Evolutionary conservation across 2,329 filamentous ascomycete species (phyloP).

Genomic region (Neofusicoccum laricinum): DNA sequence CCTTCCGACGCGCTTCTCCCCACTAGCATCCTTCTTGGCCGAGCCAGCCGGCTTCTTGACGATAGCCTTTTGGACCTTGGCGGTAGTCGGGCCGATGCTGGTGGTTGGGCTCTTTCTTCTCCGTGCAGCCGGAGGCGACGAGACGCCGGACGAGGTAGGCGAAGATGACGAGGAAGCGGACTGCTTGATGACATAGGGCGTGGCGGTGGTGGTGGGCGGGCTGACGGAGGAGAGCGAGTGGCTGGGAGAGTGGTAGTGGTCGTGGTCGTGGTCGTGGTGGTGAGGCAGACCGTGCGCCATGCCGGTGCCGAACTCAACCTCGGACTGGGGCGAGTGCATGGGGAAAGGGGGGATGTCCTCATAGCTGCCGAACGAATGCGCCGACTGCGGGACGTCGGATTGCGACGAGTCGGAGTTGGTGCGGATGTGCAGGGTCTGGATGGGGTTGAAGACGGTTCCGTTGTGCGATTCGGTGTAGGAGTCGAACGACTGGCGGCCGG

Average conservation of each 20-base stretch:
- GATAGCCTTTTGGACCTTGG: conserved; percentile 78
- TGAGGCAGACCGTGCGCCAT: conserved; percentile 53
- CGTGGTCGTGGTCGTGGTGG: conserved; percentile 24
- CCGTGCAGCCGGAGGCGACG: conserved; percentile 61
- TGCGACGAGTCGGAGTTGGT: conserved; percentile 74
- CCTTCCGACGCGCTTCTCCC: conserved; percentile 90
- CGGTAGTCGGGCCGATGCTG: conserved; percentile 57
- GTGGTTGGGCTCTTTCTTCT: conserved; percentile 68
- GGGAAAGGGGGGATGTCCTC: conserved; percentile 72
- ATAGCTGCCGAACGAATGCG: conserved; percentile 69
- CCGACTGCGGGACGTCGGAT: conserved; percentile 57
- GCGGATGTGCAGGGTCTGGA: conserved; percentile 83
- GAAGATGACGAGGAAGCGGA: conserved; percentile 57
- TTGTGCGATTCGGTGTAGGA: conserved; percentile 52
- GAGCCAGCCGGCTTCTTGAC: conserved; percentile 66
- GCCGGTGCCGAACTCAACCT: conserved; percentile 66
- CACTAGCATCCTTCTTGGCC: conserved; percentile 70
- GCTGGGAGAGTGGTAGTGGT: conserved; percentile 25
- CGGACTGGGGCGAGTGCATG: conserved; percentile 79
- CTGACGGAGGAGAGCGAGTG: conserved; percentile 55
- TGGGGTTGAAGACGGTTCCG: conserved; percentile 82
- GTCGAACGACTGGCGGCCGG: conserved; percentile 65
- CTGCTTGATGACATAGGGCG: conserved; percentile 68
- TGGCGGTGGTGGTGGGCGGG: conserved; percentile 64
- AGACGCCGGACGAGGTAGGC: conserved; percentile 52